Evolutionary conservation across 495 filamentous ascomycete species (phyloP), one percentile per base, ranked within the genome.

Genomic region (Penicillium argentinense): DNA sequence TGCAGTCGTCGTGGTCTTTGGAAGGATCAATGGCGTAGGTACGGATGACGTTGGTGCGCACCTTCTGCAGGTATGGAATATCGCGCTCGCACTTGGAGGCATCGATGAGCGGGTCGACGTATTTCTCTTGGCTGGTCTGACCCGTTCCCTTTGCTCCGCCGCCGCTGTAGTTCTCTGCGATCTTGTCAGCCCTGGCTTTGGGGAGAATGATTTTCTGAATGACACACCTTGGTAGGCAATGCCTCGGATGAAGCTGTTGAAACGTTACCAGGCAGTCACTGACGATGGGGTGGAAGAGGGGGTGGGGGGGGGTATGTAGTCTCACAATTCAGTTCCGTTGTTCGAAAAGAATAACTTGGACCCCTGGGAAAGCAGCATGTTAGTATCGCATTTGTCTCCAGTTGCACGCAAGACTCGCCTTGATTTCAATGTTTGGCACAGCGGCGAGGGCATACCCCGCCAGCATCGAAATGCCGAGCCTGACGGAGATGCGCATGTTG

Each of bases 11-110:
- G 68, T 97, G 92, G 64, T 95, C 76, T 39, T 71, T 59, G 1
- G 73, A 79, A 5, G 92, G 86, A 67, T 97, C 82, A 55, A 97
- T 80, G 47, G 90, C 90, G 66, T 97, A 97, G 6, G 89, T 88
- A 62, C 92, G 92, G 59, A 97, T 90, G 25, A 81, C 80, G 72
- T 97, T 97, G 55, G 90, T 89, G 24, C 76, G 73, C 21, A 96
- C 75, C 54, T 87, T 74, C 57, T 79, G 49, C 16, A 97, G 79
- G 45, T 84, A 75, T 7, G 88, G 87, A 19, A 97, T 71, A 62
- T 97, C 92, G 44, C 90, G 86, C 47, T 75, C 70, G 74, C 91
- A 96, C 42, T 66, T 63, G 14, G 70, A 63, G 17, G 58, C 63
- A 65, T 95, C 78, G 45, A 87, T 78, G 19, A 97, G 77, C 38